phyloP scores from a whole-genome alignment of 2,329 filamentous ascomycete species.

The Allantophomopsis lycopodina region DNA sequence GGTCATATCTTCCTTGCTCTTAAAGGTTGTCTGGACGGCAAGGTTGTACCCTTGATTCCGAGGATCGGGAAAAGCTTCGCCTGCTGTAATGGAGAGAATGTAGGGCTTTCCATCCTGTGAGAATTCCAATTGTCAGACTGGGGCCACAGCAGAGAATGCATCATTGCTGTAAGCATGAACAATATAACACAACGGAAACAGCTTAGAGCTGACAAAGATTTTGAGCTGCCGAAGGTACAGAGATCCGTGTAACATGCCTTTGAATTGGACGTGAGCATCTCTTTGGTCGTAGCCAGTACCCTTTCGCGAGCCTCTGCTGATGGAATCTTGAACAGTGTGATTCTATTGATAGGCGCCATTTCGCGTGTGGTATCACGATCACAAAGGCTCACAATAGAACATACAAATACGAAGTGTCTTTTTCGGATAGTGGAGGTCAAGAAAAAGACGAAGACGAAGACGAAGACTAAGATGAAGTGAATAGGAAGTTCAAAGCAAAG shows the following conservation, averaged over 20 bases:
- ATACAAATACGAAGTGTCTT: neutral
- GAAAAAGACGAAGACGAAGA: neutral
- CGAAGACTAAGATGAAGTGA: neutral
- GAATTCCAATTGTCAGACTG: neutral
- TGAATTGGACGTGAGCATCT: slow-evolving; percentile 24
- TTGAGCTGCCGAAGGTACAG: neutral
- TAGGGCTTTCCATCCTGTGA: slow-evolving; percentile 41
- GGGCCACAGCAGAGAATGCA: neutral
- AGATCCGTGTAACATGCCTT: slow-evolving; percentile 22
- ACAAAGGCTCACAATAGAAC: neutral
- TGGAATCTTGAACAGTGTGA: slow-evolving; percentile 40
- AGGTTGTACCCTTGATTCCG: slow-evolving; percentile 40
- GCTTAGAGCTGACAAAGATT: neutral
- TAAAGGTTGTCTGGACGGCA: slow-evolving; percentile 35
- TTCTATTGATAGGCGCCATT: slow-evolving; percentile 26
- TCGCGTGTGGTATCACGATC: neutral
- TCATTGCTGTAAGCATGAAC: neutral
- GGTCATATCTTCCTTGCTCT: slow-evolving; percentile 39
- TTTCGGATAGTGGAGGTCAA: neutral
- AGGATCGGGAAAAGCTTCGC: slow-evolving; percentile 30
- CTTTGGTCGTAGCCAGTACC: slow-evolving; percentile 30
- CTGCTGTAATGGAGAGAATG: slow-evolving; percentile 32
- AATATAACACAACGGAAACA: too few relatives aligned
- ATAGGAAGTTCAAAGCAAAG: neutral
- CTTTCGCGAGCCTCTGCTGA: slow-evolving; percentile 26